Evolutionary conservation across 2,329 filamentous ascomycete genomes (phyloP), one percentile per base, ranked within the genome.

Genomic region (Fusarium sambucinum): DNA sequence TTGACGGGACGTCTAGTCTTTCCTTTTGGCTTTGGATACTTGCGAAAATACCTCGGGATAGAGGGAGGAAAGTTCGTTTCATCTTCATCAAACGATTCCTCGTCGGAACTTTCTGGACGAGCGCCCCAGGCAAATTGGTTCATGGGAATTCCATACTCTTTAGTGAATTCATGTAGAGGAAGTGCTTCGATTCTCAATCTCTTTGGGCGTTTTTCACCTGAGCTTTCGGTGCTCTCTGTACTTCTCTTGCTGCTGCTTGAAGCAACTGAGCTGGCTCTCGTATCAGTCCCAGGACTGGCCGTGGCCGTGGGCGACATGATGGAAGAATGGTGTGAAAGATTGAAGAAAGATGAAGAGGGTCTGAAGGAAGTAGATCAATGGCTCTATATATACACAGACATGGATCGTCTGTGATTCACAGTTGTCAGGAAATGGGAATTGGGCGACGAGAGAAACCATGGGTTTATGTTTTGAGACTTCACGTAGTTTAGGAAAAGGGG

Each of bases 1-100:
- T 29, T 23, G 14, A 33, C 4, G 21, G n/a, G 8, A 38, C 2
- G 7, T 27, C 19, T 27, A 23, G 32, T 5, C 6, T 21, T 50
- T 27, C 16, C 29, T 32, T 32, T 17, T 37, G 44, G n/a, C 17
- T 47, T 37, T 13, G n/a, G 29, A 7, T 21, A 17, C 12, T 53
- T 45, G 35, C 32, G 23, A 29, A 58, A 58, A 3, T 52, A 19
- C 27, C 33, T 44, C 23, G 68, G 64, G n/a, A 71, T 42, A 23
- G 27, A 47, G 5, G 70, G 68, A 19, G 57, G 59, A 10, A 38
- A 47, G 8, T 70, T 67, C 44, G 59, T 59, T n/a, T 59, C 59
- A 19, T 69, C 56, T 32, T 67, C 68, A 45, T 69, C 57, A n/a
- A 68, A 60, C 5, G 52, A 41, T 9, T 56, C 63, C 29, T 55